Conservation (phyloP, 257 asterid species). For the Plectranthus barbatus region DNA sequence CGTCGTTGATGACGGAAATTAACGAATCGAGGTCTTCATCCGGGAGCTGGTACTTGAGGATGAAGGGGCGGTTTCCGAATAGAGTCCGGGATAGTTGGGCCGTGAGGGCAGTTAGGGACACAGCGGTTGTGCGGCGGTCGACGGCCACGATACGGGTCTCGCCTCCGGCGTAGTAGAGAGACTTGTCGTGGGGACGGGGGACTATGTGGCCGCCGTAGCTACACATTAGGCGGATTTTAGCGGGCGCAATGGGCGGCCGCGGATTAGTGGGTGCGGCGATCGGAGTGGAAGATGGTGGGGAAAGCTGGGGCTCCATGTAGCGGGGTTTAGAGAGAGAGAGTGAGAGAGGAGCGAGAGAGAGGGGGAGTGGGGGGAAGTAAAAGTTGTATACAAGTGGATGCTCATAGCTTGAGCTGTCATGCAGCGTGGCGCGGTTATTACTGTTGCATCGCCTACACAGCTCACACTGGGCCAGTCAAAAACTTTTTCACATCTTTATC, state of each 20-base stretch:
- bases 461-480: background rate
- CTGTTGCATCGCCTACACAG: constrained; percentile 13
- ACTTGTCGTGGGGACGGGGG: constrained; percentile 69
- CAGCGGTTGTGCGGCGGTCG: constrained; percentile 62
- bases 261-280: constrained; percentile 20
- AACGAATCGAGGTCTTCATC: constrained; percentile 69
- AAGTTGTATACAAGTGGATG: constrained; percentile 12
- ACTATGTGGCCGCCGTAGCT: too few species aligned
- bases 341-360: background rate
- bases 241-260: constrained; percentile 31
- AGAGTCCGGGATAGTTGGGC: constrained; percentile 53
- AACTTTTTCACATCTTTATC: background rate
- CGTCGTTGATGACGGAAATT: constrained; percentile 68
- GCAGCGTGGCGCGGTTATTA: constrained; percentile 25
- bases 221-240: constrained; percentile 81
- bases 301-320: constrained; percentile 38
- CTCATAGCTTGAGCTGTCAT: constrained; percentile 16
- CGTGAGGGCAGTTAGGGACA: constrained; percentile 34
- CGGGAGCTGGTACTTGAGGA: constrained; percentile 78
- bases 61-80: constrained; percentile 52
- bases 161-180: constrained; percentile 76
- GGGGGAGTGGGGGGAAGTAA: background rate
- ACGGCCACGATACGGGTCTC: constrained; percentile 73
- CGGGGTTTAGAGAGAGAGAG: constrained; percentile 13
- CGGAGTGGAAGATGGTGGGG: constrained; percentile 29